These are phyloP conservation scores for Alloteropsis semialata DNA, from an alignment of 176 grass and related monocot genomes.

Conservation along the genomic window DNA sequence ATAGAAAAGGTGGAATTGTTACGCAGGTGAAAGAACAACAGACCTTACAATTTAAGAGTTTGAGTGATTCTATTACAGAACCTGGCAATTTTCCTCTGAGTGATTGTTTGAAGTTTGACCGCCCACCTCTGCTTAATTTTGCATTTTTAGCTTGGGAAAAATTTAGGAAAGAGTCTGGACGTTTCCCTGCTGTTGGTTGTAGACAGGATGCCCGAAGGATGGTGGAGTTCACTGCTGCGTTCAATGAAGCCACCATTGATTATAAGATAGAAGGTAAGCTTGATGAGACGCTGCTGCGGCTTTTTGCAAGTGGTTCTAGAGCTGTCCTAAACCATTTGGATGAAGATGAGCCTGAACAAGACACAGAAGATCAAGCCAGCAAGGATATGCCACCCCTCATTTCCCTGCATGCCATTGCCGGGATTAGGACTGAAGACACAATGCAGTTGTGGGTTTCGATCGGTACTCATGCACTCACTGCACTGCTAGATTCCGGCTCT, in stretches of 20 bases:
- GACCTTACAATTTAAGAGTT: constrained; percentile 56
- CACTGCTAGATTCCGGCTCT: too few species aligned
- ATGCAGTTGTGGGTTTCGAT: too few species aligned
- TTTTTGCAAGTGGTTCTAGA: constrained; percentile 72
- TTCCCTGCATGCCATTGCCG: too few species aligned
- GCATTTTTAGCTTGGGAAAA: constrained; percentile 79
- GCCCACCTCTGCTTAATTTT: constrained; percentile 54
- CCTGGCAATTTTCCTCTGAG: constrained; percentile 67
- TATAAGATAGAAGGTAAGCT: constrained; percentile 47
- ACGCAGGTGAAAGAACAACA: constrained; percentile 53
- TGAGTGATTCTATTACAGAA: constrained; percentile 68
- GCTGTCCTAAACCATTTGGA: constrained; percentile 75
- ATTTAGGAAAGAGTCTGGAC: constrained; percentile 54
- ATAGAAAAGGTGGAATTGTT: too few species aligned
- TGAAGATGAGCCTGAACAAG: too few species aligned
- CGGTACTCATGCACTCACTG: too few species aligned
- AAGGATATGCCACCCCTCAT: too few species aligned
- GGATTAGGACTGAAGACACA: too few species aligned
- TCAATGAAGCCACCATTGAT: constrained; percentile 54
- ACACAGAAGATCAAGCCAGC: too few species aligned
- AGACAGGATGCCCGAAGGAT: constrained; percentile 59
- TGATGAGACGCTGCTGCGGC: constrained; percentile 49
- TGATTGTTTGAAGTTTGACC: constrained; percentile 65
- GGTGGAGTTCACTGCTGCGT: constrained; percentile 42
- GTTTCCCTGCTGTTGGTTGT: constrained; percentile 54